phyloP scores from a whole-genome alignment of 148 eudicot genomes.

The Rhododendron simsii region DNA sequence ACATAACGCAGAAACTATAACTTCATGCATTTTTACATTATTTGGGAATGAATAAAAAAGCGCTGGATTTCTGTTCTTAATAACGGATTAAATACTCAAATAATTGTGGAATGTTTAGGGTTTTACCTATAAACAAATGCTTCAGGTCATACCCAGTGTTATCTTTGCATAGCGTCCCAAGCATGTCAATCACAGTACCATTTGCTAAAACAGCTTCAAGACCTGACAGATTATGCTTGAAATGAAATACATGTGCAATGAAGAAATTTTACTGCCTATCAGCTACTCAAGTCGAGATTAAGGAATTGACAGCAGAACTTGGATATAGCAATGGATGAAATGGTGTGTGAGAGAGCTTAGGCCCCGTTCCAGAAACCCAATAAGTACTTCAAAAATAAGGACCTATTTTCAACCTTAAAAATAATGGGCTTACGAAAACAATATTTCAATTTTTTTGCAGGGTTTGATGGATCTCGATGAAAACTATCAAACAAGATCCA shows the following conservation, averaged over 20 bases:
- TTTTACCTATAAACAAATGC: constrained; percentile 91
- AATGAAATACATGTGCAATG: constrained; percentile 3
- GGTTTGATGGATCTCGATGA: no score
- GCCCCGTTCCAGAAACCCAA: no score
- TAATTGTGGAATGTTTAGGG: background rate
- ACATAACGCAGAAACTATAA: background rate
- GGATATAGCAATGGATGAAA: background rate
- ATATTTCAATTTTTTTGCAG: no score
- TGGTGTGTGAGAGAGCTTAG: background rate
- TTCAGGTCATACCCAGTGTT: constrained; percentile 99
- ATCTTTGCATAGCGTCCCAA: constrained; percentile 91
- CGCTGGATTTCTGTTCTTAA: background rate
- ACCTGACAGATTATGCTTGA: constrained; percentile 46
- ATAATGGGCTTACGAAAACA: no score
- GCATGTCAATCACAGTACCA: constrained; percentile 93
- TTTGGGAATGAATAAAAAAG: background rate
- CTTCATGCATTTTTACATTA: background rate
- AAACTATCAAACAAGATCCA: no score
- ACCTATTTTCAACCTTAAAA: no score
- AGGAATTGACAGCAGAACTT: background rate
- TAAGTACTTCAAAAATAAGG: no score
- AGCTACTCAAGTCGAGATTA: constrained; percentile 11
- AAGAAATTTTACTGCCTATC: background rate
- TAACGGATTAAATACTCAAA: background rate
- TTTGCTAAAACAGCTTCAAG: constrained; percentile 88